Percentiles rank a stretch among this genome's conserved stretches.
Conservation (phyloP, 352 stramenopile genomes). For the Phytophthora constricta region DNA sequence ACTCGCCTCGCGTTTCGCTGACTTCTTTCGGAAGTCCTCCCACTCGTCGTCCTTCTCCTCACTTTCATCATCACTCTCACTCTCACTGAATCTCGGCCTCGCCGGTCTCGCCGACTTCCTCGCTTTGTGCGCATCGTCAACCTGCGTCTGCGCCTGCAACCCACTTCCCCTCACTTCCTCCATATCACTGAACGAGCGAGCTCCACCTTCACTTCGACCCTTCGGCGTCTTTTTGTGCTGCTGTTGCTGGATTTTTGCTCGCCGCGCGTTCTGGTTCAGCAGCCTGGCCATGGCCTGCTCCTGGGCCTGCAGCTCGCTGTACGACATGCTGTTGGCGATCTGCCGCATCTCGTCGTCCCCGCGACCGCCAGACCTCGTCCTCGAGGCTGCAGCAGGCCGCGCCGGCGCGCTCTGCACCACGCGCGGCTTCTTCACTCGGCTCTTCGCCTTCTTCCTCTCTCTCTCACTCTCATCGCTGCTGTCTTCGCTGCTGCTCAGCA, state of each 20-base stretch:
- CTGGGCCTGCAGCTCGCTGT: constrained; percentile 61
- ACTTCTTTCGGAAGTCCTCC: constrained; percentile 26
- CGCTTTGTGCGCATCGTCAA: constrained; percentile 13
- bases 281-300: constrained; percentile 51
- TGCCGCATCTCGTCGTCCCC: constrained; percentile 21
- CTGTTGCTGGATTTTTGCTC: constrained; percentile 14
- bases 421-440: too few species aligned
- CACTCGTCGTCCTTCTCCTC: constrained; percentile 23
- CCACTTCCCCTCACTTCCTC: constrained; percentile 9
- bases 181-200: constrained; percentile 3
- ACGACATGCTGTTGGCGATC: constrained; percentile 50
- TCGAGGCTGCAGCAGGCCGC: constrained; percentile 8
- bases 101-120: constrained; percentile 9
- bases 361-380: neutral
- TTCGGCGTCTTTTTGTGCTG: constrained; percentile 1
- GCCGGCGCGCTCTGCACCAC: constrained; percentile 1
- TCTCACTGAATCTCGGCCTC: constrained; percentile 6
- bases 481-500: constrained; percentile 16
- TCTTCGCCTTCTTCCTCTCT: constrained; percentile 5
- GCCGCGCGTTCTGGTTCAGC: constrained; percentile 38
- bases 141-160: constrained; percentile 17
- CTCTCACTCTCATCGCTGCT: constrained; percentile 26
- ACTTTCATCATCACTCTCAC: constrained; percentile 25
- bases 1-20: constrained; percentile 9
- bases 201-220: neutral